Conservation (phyloP, 1,284 basidiomycete species). For the Gomphus bonarii region DNA sequence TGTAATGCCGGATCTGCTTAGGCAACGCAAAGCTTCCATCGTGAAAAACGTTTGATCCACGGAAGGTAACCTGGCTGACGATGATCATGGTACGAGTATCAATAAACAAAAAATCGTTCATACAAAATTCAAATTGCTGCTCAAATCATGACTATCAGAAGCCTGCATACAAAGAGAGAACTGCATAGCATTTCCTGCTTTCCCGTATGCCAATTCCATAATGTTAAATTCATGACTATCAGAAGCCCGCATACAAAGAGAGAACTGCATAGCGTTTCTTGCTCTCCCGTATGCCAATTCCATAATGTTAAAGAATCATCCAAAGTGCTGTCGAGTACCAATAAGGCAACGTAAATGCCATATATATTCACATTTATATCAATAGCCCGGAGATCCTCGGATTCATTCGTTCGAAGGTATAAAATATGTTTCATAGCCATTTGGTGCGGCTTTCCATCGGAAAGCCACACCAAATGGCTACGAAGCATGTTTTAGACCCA, state of each 20-base stretch:
- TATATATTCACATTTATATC: conserved; percentile 35
- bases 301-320: too few species aligned
- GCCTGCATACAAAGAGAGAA: too few species aligned
- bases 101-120: neutral
- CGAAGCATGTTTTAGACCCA: too few species aligned
- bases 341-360: conserved; percentile 35
- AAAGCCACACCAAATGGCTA: too few species aligned
- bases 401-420: conserved; percentile 14
- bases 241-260: too few species aligned
- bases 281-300: too few species aligned
- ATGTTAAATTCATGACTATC: too few species aligned
- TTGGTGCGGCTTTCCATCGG: conserved; percentile 38
- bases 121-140: too few species aligned
- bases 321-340: conserved; percentile 25
- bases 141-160: conserved; percentile 14
- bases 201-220: too few species aligned
- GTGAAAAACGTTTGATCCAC: neutral
- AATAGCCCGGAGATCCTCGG: neutral
- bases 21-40: conserved; percentile 28
- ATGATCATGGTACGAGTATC: neutral
- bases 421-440: conserved; percentile 24
- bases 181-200: too few species aligned
- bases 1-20: neutral
- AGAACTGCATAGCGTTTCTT: too few species aligned
- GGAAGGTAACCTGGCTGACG: neutral